Base-by-base conservation (phyloP, 371 early-diverging fungal genomes). In the Rhizopus arrhizus region DNA sequence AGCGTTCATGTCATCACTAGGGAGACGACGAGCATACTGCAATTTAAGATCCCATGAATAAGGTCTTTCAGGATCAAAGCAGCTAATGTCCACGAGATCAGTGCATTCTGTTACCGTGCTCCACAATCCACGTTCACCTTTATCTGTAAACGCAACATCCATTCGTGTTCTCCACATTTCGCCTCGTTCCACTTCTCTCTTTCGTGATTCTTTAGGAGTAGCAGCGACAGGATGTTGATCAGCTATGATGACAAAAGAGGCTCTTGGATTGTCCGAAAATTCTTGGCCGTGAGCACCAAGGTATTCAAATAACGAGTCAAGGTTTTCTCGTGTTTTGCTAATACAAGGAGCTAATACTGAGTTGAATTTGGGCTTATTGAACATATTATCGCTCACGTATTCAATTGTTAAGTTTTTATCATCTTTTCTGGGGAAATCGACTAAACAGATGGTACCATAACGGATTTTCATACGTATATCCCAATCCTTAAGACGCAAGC, bases 31-130 rank as follows among this genome's bases (percentile, higher is more conserved):
- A 9, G 76, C 78, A 9, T 58, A 63, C 35, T 81, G 68, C 0
- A 81, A 45, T 41, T 61, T 70, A 28, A 69, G 48, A 28, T 81
- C 78, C 81, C 81, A 81, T 0, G 78, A 74, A 34, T 81, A 81
- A 13, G 72, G 58, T 13, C 65, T 53, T 28, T 81, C 76, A n/a
- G 74, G 32, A 41, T 72, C 64, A 0, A 57, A 62, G 15, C 63
- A 59, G 43, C 49, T 71, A 7, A 73, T 56, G 11, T 62, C 67
- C 3, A 81, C 72, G 9, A 74, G 15, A 45, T 73, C 69, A 3
- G 51, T 49, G 9, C 62, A 64, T 3, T 78, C 67, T 0, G 73
- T 73, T 40, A 81, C 42, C 5, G 72, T 73, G 13, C 61, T 72
- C 80, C 73, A 73, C 1, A 73, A 43, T 6, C 53, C 45, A 10